Conservation (phyloP, 768 basidiomycete genomes). For the Lanmaoa rubissima region DNA sequence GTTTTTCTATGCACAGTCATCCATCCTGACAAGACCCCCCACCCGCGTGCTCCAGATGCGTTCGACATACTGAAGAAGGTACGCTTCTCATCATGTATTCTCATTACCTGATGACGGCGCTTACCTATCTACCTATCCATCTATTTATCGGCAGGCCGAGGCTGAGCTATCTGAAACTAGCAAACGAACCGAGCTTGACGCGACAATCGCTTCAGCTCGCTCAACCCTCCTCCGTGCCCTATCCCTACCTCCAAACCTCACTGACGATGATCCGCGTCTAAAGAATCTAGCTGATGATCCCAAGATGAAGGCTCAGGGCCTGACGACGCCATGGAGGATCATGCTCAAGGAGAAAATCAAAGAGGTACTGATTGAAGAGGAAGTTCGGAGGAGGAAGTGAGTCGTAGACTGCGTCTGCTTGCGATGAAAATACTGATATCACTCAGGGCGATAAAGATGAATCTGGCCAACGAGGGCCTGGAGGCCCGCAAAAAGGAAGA, state of each 20-base stretch:
- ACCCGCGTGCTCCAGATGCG: slow-evolving; percentile 85
- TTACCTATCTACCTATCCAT: background rate
- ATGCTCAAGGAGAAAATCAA: slow-evolving; percentile 72
- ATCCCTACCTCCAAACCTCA: slow-evolving; percentile 56
- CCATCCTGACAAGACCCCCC: slow-evolving; percentile 96
- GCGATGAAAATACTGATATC: background rate
- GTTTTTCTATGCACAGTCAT: slow-evolving; percentile 67
- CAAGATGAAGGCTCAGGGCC: slow-evolving; percentile 31
- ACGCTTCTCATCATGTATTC: slow-evolving; percentile 2
- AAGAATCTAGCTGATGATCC: slow-evolving; percentile 40
- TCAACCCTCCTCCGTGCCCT: slow-evolving; percentile 60
- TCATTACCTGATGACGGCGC: background rate
- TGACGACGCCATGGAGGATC: slow-evolving; percentile 60
- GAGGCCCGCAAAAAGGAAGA: slow-evolving; percentile 94
- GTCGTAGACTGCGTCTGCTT: slow-evolving; percentile 23
- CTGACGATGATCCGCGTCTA: slow-evolving; percentile 58
- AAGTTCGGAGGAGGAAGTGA: slow-evolving; percentile 79
- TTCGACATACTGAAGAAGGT: slow-evolving; percentile 95
- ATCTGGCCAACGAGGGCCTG: slow-evolving; percentile 86
- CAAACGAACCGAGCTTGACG: slow-evolving; percentile 80
- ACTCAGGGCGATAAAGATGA: slow-evolving; percentile 85
- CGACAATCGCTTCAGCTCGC: slow-evolving; percentile 75
- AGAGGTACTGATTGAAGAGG: slow-evolving; percentile 87
- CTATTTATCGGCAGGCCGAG: slow-evolving; percentile 58
- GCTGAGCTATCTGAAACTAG: slow-evolving; percentile 76